Conservation (phyloP, 1,284 basidiomycete genomes). For the Lentinus polychrous region DNA sequence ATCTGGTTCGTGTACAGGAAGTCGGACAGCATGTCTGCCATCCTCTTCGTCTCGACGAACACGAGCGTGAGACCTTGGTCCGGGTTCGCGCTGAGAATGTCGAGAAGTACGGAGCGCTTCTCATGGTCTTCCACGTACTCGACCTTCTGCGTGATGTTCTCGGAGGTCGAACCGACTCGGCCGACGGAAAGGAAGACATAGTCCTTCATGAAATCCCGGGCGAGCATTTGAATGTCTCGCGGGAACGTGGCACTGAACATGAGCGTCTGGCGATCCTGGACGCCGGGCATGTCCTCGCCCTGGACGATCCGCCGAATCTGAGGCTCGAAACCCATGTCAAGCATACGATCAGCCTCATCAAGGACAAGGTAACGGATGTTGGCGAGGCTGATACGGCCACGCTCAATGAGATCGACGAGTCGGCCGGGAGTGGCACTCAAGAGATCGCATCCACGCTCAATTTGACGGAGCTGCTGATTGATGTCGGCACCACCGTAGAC, state of each 20-base stretch:
- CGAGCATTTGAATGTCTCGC: conserved; percentile 96
- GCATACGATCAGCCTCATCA: conserved; percentile 99
- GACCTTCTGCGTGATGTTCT: conserved; percentile 99
- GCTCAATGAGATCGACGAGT: conserved; percentile 94
- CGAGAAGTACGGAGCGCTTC: conserved; percentile 95
- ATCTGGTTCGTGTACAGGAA: conserved; percentile 86
- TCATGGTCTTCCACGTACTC: conserved; percentile 98
- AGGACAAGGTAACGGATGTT: conserved; percentile 98
- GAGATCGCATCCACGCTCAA: conserved; percentile 96
- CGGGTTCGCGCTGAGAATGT: conserved; percentile 82
- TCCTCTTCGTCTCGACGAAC: conserved; percentile 99
- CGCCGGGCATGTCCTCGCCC: conserved; percentile 96
- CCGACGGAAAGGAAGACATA: conserved; percentile 99
- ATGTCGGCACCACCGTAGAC: conserved; percentile 99
- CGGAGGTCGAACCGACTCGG: conserved; percentile 95
- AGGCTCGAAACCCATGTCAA: conserved; percentile 99
- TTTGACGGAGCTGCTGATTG: conserved; percentile 86
- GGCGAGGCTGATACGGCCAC: conserved; percentile 92
- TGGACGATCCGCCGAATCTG: conserved; percentile 98
- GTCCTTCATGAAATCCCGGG: conserved; percentile 92
- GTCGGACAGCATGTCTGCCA: conserved; percentile 98
- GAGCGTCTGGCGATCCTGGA: conserved; percentile 91
- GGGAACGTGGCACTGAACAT: conserved; percentile 99
- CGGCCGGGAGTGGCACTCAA: conserved; percentile 98
- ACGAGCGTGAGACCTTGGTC: conserved; percentile 83